Evolutionary conservation across 2,329 filamentous ascomycete genomes (phyloP), one percentile per base, ranked within the genome.

Genomic region (Fusarium sambucinum): DNA sequence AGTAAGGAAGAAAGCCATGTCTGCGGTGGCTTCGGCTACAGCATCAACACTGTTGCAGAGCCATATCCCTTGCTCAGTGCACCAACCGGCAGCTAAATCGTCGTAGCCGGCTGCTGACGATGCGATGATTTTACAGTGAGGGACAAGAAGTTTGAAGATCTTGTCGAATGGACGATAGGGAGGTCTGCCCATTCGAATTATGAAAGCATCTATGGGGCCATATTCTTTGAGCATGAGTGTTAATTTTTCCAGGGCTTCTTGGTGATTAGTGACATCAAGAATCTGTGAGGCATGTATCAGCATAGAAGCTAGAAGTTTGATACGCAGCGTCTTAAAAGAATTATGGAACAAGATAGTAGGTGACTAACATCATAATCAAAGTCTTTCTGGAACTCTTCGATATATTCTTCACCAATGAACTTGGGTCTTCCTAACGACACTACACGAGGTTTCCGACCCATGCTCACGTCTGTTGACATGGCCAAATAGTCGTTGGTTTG

Each of bases 11-110:
- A 79, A 66, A 16, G 84, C 81, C 80, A 85, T 83, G 42, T 85
- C 83, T 1, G 83, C 83, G 0, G 82, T 85, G 3, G 85, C 83
- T 57, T 88, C 82, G 0, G 85, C 81, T 1, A 85, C 84, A 0
- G 84, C 86, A 61, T 88, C 80, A 4, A 83, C 73, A 0, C 81
- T 81, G 66, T 86, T 88, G 76, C 84, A 87, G 69, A 88, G 87
- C 75, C 79, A 84, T 27, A 88, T 80, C 7, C 76, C 77, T 9
- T 80, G 66, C 14, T 58, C 40, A 0, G 81, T 80, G 71, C 84
- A 77, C 78, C 79, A 83, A 6, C 79, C 70, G 0, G 84, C 76
- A 45, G 82, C 78, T 38, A 84, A 82, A 65, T 84, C 80, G 59
- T 85, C 81, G 72, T 80, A 85, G 1, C 83, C 83, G 0, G 83